Evolutionary conservation across 371 early-diverging fungal genomes (phyloP).

Genomic region (Mucor mucedo): DNA sequence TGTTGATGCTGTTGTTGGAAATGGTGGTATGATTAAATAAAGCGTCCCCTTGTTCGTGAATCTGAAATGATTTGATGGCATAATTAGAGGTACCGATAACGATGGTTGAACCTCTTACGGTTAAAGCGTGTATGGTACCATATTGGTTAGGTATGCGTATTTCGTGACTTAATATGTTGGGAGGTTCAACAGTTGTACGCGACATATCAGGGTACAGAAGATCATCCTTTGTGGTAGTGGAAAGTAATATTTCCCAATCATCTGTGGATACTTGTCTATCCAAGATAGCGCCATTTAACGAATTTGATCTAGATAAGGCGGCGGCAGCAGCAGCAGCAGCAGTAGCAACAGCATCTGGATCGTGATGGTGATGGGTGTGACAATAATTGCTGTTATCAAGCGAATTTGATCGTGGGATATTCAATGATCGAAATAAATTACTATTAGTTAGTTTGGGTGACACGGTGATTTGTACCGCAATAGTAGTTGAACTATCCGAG

Average conservation of each 20-base stretch:
- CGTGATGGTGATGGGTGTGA: neutral
- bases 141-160: slow-evolving; percentile 2
- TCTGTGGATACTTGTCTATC: neutral
- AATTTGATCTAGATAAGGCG: neutral
- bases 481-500: neutral
- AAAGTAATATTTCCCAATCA: neutral
- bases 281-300: neutral
- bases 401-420: slow-evolving; percentile 9
- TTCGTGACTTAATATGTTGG: slow-evolving; percentile 2
- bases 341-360: neutral
- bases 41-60: neutral
- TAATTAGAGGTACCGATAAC: neutral
- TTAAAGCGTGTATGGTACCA: slow-evolving; percentile 3
- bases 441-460: slow-evolving; percentile 5
- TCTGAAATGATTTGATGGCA: neutral
- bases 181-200: neutral
- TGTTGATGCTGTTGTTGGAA: no score
- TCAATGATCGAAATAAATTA: slow-evolving; percentile 1
- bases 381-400: slow-evolving; percentile 4
- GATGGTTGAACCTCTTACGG: slow-evolving; percentile 1
- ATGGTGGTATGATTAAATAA: neutral
- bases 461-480: neutral
- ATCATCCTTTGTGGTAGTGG: neutral
- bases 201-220: slow-evolving; percentile 8
- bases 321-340: neutral